Evolutionary conservation across 805 yeast genomes (phyloP).

Genomic region (Wickerhamomyces rabaulensis): DNA sequence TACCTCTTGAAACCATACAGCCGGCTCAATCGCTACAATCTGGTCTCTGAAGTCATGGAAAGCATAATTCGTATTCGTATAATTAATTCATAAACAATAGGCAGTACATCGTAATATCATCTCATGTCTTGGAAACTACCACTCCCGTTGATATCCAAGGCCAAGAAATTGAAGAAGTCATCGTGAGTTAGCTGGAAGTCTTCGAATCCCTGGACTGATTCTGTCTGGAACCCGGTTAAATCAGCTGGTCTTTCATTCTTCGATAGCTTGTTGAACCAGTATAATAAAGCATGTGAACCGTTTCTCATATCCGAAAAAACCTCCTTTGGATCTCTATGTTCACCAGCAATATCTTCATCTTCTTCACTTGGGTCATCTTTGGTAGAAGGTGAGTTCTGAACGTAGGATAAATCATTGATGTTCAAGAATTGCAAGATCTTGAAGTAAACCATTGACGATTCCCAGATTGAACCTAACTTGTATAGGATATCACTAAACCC

Average conservation of each 20-base stretch:
- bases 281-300: constrained; percentile 27
- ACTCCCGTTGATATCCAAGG: constrained; percentile 20
- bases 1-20: too few species aligned
- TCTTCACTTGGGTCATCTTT: constrained; percentile 16
- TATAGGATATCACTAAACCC: constrained; percentile 15
- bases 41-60: too few species aligned
- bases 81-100: too few species aligned
- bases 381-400: neutral
- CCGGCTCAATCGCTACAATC: too few species aligned
- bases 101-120: neutral
- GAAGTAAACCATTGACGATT: constrained; percentile 24
- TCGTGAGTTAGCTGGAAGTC: constrained; percentile 24
- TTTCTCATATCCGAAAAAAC: constrained; percentile 32
- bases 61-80: too few species aligned
- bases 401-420: constrained; percentile 21
- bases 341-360: constrained; percentile 24
- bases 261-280: constrained; percentile 24
- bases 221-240: constrained; percentile 13
- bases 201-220: constrained; percentile 13
- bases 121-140: constrained; percentile 16
- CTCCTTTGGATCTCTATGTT: constrained; percentile 27
- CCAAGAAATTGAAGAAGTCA: constrained; percentile 26
- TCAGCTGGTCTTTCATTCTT: constrained; percentile 5
- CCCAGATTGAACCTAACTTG: constrained; percentile 24
- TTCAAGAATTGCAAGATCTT: constrained; percentile 24